phyloP scores from a whole-genome alignment of 116 monocot genomes.

The Trichopus zeylanicus region DNA sequence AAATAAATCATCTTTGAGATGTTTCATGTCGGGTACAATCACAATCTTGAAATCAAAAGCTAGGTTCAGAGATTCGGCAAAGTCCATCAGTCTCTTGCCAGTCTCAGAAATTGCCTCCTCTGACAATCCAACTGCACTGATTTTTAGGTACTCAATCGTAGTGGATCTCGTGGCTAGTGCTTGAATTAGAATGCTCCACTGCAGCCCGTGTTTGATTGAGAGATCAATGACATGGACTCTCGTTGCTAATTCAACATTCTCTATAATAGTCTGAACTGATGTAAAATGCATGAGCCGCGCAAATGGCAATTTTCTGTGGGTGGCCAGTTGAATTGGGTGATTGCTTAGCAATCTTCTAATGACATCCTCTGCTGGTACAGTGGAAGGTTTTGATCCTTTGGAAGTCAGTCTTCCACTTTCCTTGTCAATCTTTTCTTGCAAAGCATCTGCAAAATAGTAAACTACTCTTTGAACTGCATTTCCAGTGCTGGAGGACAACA shows the following conservation, averaged over 20 bases:
- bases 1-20: constrained; percentile 14
- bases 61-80: constrained; percentile 14
- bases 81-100: constrained; percentile 14
- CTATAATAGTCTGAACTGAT: constrained; percentile 20
- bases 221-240: constrained; percentile 29
- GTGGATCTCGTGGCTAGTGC: constrained; percentile 6
- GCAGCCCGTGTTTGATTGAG: constrained; percentile 10
- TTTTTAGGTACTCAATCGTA: constrained; percentile 13
- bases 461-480: constrained; percentile 23
- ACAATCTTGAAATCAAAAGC: constrained; percentile 21
- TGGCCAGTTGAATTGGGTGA: constrained; percentile 9
- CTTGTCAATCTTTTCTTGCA: constrained; percentile 12
- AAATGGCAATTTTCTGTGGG: constrained; percentile 6
- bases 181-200: constrained; percentile 20
- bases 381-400: not conserved
- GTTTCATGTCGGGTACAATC: constrained; percentile 12
- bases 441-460: constrained; percentile 21
- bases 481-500: constrained; percentile 14
- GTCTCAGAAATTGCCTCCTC: not conserved
- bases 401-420: not conserved
- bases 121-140: constrained; percentile 12
- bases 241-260: constrained; percentile 6
- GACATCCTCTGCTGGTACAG: constrained; percentile 2
- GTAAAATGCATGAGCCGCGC: constrained; percentile 14
- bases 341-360: constrained; percentile 5